Base-by-base conservation (phyloP, 495 filamentous ascomycete species). In the Stereocaulon alpinum region DNA sequence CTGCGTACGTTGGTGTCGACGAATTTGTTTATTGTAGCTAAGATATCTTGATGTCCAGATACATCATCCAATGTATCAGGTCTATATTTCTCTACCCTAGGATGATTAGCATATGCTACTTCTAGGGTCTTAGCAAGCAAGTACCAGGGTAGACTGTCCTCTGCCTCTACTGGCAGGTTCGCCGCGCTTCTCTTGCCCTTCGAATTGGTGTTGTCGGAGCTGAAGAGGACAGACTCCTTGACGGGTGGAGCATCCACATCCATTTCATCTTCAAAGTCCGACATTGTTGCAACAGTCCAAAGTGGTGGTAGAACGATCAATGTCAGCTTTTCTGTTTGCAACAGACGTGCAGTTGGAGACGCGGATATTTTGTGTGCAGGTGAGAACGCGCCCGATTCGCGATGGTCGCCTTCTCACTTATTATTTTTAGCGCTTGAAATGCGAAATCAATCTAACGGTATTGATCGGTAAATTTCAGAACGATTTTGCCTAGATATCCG, bases 11-110 rank as follows among this genome's bases (percentile, higher is more conserved):
- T 95, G 40, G 86, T 76, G 64, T 95, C 89, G 67, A 99, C 83
- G 65, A 99, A 99, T 68, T 87, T 88, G 75, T 96, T 96, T 75
- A 98, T 95, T 6, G 93, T 98, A 1, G 89, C 84, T 49, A 98
- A 80, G 66, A 98, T 96, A 72, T 97, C 93, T 69, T 96, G 87
- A 69, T 99, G 93, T n/a, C 93, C 93, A 4, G 89, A 92, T 53
- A 99, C 93, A 73, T 99, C 93, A 50, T 84, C 80, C 22, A 99
- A 79, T 4, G 88, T 87, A 59, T 84, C 82, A 17, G 93, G 93
- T 48, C 93, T 82, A 71, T 96, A 99, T 71, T 99, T 99, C 68
- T 99, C 93, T n/a, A 99, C 90, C 91, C 91, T 96, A 41, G 20
- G 32, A 49, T 20, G 60, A 53, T 63, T 54, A 71, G 63, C 34